Evolutionary conservation across 495 filamentous ascomycete species (phyloP), one percentile per base, ranked within the genome.

Genomic region (Aspergillus ellipticus): DNA sequence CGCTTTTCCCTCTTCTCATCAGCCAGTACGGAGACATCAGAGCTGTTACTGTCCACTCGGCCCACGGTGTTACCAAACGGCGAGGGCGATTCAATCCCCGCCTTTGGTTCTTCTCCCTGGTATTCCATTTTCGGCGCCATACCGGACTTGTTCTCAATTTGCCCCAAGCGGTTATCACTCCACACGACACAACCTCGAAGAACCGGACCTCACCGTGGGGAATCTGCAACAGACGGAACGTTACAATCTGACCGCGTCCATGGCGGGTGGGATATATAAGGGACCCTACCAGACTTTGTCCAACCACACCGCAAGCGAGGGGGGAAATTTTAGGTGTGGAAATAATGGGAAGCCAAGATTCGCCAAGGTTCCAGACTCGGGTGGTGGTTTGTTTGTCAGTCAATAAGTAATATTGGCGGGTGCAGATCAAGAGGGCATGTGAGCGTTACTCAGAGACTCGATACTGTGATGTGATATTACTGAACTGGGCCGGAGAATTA

Each of bases 1-100:
- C 67, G 72, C 28, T 58, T 67, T 60, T 82, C 80, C 19, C 69
- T 70, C 46, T 69, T 60, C 51, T 63, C 59, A 54, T 81, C 59
- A 53, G 81, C 78, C 41, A 76, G 57, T 16, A 63, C 65, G 2
- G 66, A 64, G 19, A 54, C 39, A 16, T 46, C 60, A 3, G 63
- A 69, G 20, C 50, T 31, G 10, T 42, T 7, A n/a, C 56, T 53
- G 10, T 22, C 59, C 5, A 42, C 53, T 5, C 26, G 42, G 20
- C 17, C 21, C 29, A 39, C 29, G 4, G 51, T 5, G 20, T 51
- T 51, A 41, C 50, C 45, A 16, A 49, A 17, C 17, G 26, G 19
- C 2, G 10, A 19, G 10, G 55, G 59, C 13, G 60, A 51, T 49
- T 62, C 57, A 6, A 55, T 6, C 26, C 62, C 63, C 54, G 54